Evolutionary conservation across 2,329 filamentous ascomycete species (phyloP).

Genomic region (Phyllosticta citrichinensis): DNA sequence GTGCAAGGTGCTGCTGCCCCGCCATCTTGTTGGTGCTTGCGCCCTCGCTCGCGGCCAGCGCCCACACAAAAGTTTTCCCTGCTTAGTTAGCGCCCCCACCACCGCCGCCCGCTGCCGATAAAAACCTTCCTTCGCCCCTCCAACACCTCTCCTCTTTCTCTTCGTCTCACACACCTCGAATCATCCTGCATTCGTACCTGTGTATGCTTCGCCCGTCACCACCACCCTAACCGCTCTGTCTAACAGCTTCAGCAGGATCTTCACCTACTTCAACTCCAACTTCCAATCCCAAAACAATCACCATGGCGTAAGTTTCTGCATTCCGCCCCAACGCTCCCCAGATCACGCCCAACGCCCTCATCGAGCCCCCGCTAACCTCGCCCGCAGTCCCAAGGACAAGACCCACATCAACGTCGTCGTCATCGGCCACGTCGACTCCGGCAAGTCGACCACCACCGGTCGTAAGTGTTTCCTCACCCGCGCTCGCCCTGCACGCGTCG

Average conservation of each 20-base stretch:
- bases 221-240: background rate
- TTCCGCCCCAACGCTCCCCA: slow-evolving; percentile 2
- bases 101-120: slow-evolving; percentile 10
- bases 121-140: slow-evolving; percentile 10
- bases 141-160: slow-evolving; percentile 10
- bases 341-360: background rate
- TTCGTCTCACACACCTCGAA: slow-evolving; percentile 18
- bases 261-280: slow-evolving; percentile 24
- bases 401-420: slow-evolving; percentile 91
- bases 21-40: slow-evolving; percentile 5
- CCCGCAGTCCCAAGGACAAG: slow-evolving; percentile 72
- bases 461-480: slow-evolving; percentile 44
- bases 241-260: slow-evolving; percentile 11
- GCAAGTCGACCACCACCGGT: slow-evolving; percentile 93
- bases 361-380: background rate
- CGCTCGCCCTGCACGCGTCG: slow-evolving; percentile 18
- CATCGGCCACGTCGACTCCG: slow-evolving; percentile 99
- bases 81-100: slow-evolving; percentile 12
- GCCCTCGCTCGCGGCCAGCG: slow-evolving; percentile 5
- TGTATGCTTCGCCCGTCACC: slow-evolving; percentile 4
- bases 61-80: slow-evolving; percentile 9
- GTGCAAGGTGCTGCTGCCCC: slow-evolving; percentile 3
- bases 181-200: slow-evolving; percentile 18
- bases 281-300: slow-evolving; percentile 37
- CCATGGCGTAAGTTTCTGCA: slow-evolving; percentile 48